Evolutionary conservation across 768 basidiomycete species (phyloP).

Genomic region (Phylloporus sp.): DNA sequence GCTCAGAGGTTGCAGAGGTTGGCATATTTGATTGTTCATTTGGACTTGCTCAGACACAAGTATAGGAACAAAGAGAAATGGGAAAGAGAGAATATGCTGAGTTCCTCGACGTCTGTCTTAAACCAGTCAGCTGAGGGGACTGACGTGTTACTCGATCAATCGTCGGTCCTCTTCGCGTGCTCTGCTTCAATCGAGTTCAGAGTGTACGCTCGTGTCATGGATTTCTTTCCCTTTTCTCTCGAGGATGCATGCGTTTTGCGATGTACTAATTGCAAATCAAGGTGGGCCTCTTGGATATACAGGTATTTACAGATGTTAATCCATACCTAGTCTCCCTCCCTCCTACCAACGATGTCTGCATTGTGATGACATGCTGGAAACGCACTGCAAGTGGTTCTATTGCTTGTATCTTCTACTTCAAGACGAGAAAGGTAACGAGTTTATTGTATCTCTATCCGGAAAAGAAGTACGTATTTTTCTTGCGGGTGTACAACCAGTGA

Average conservation of each 20-base stretch:
- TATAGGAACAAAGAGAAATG: constrained; percentile 35
- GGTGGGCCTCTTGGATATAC: constrained; percentile 35
- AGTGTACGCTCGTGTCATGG: constrained; percentile 47
- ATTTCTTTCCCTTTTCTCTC: constrained; percentile 53
- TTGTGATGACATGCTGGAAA: constrained; percentile 53
- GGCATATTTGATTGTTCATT: not conserved
- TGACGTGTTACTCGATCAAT: not conserved
- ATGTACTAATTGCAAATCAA: constrained; percentile 50
- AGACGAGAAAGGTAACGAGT: constrained; percentile 42
- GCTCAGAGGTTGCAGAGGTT: constrained; percentile 22
- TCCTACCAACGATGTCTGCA: constrained; percentile 42
- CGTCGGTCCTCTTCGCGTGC: constrained; percentile 7
- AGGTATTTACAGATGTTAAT: not conserved
- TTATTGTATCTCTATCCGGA: constrained; percentile 49
- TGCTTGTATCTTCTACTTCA: constrained; percentile 48
- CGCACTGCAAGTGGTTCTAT: constrained; percentile 46
- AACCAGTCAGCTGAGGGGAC: constrained; percentile 1
- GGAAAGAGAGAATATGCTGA: constrained; percentile 21
- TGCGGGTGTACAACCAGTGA: not conserved
- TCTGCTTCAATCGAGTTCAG: constrained; percentile 37
- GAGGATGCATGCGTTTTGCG: constrained; percentile 43
- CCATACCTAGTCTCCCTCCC: constrained; percentile 39
- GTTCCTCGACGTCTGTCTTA: not conserved
- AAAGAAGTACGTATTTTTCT: constrained; percentile 35
- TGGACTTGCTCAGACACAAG: not conserved